Evolutionary conservation across 345 rosid species (phyloP), one percentile per base, ranked within the genome.

Genomic region (Bretschneidera sinensis): DNA sequence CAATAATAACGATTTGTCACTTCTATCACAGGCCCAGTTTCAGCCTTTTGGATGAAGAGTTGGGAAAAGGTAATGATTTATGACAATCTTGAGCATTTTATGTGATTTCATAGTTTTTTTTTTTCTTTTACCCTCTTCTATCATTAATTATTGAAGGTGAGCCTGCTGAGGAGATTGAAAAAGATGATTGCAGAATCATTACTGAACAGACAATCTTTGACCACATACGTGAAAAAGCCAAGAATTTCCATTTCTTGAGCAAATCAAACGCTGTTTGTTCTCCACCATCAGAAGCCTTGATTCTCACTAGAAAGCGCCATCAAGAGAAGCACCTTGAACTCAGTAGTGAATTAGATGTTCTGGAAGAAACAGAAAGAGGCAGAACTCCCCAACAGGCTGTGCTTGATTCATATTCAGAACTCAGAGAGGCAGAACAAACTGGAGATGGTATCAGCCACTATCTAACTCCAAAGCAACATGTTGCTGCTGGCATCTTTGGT

Each of bases 151-250:
- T 51, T 48, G 79, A 72, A 82, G 90, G 55, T 18, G 78, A 72
- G 66, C 62, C 71, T 0, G 71, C 75, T 45, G 64, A 63, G 45
- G 79, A 69, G 16, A 76, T 34, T 9, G 71, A 79, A 61, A 74
- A 77, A 19, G 88, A 83, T 20, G 81, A 72, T 45, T 70, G 79
- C 66, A 73, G 62, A 69, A 67, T 85, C 70, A 70, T 83, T 54
- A 78, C 84, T 17, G 83, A 75, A 68, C 72, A 68, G 60, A 80
- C 87, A 39, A 71, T 89, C 64, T 92, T 89, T 70, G 88, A 87
- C 55, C 97, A 81, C 77, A 89, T 89, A 67, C 91, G 83, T 58
- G 82, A 81, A 66, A 92, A 89, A 62, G 84, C 98, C 60, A 92
- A 87, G 74, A 81, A 63, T 48, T 89, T 83, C 64, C 91, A 88